Base-by-base conservation (phyloP, 768 basidiomycete species). In the Crepidotus variabilis region DNA sequence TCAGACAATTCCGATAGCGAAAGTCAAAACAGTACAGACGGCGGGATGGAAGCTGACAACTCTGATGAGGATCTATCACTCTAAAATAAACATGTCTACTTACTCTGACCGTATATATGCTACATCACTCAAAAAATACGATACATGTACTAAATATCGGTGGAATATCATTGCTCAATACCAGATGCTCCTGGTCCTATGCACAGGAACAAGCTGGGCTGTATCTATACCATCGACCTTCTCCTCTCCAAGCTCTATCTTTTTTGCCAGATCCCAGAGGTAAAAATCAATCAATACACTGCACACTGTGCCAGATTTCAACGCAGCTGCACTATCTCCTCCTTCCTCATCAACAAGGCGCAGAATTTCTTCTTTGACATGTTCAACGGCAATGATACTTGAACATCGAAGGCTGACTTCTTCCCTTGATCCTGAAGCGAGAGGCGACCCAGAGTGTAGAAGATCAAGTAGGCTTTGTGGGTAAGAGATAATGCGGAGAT, bases 221-320 rank as follows among this genome's bases (percentile, higher is more conserved):
- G 79, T 82, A 56, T 81, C 69, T 11, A 89, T 75, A 0, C 82
- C 87, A 32, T 85, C 79, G 3, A 90, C 74, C 59, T 65, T 73
- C 48, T 85, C 85, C 45, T 81, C 71, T 2, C 85, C 86, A 16
- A 57, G 70, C 69, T 93, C 90, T 3, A 92, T 72, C 60, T 78
- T 79, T 70, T 92, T 92, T 28, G 88, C 90, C 57, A 93, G 67
- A 67, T 94, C 92, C 92, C 92, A 96, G 10, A 94, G 71, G 72
- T 90, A 95, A 65, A 97, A 93, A 66, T 97, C 94, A 51, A 93
- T 88, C 58, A 96, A 63, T 47, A 94, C 92, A 60, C 88, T 91
- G 66, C 82, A 88, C 36, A 91, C 71, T 47, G 63, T 61, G 33
- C 69, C 70, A 32, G 67, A 67, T 11, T 57, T 62, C 8, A 61